Conservation (phyloP, 2,329 filamentous ascomycete genomes). For the Madurella mycetomatis region DNA sequence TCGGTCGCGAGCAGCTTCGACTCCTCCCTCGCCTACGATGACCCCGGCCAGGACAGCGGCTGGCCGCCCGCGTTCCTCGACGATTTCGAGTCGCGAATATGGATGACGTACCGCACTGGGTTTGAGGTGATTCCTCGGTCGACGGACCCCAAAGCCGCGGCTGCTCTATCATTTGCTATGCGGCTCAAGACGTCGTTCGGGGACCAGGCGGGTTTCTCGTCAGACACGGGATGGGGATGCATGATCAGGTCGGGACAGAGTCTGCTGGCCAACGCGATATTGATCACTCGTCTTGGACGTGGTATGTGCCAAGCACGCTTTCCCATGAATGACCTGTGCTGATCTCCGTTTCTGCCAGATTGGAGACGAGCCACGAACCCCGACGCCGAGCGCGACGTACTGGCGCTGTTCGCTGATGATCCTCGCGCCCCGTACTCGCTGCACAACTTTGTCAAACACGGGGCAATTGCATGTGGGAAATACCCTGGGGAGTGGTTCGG, state of each 20-base stretch:
- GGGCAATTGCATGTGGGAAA: constrained; percentile 82
- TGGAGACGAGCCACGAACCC: constrained; percentile 65
- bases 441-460: constrained; percentile 87
- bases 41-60: constrained; percentile 46
- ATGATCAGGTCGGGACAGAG: constrained; percentile 98
- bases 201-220: constrained; percentile 78
- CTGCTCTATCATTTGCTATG: constrained; percentile 76
- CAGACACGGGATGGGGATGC: constrained; percentile 95
- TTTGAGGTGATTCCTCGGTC: constrained; percentile 81
- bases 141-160: constrained; percentile 63
- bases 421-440: constrained; percentile 86
- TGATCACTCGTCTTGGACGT: constrained; percentile 69
- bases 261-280: constrained; percentile 79
- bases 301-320: constrained; percentile 44
- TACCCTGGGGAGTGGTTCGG: constrained; percentile 98
- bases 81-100: constrained; percentile 88
- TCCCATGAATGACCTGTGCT: neutral
- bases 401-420: constrained; percentile 84
- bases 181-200: constrained; percentile 75
- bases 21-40: constrained; percentile 47
- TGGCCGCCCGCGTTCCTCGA: constrained; percentile 86
- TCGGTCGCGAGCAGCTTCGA: constrained; percentile 49
- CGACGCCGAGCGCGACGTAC: constrained; percentile 62
- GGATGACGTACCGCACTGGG: constrained; percentile 92
- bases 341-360: constrained; percentile 39